phyloP scores from a whole-genome alignment of 2,329 filamentous ascomycete genomes.

The Passalora sequoiae region DNA sequence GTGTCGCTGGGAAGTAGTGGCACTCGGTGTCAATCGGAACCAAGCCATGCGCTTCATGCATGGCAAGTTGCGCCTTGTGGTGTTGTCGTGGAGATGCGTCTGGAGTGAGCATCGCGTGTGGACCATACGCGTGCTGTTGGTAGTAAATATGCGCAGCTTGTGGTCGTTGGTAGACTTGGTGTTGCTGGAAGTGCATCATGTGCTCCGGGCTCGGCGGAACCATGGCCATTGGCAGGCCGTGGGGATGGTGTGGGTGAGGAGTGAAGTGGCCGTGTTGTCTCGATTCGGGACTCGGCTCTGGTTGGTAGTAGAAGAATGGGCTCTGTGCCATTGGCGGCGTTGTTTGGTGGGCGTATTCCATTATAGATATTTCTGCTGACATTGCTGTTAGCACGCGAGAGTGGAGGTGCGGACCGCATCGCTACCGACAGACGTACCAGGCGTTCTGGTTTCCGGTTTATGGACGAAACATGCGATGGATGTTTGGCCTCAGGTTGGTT shows the following conservation, averaged over 20 bases:
- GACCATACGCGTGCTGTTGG: conserved; percentile 46
- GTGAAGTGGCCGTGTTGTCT: conserved; percentile 73
- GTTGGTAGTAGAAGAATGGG: conserved; percentile 82
- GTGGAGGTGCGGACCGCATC: conserved; percentile 16
- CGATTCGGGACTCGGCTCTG: conserved; percentile 66
- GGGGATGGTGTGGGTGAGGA: conserved; percentile 43
- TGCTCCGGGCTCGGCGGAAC: conserved; percentile 44
- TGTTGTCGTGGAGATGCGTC: conserved; percentile 68
- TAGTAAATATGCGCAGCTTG: conserved; percentile 34
- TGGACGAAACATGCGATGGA: conserved; percentile 18
- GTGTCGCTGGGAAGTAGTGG: conserved; percentile 74
- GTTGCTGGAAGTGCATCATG: conserved; percentile 54
- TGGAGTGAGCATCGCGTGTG: conserved; percentile 64
- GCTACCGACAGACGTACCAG: conserved; percentile 18
- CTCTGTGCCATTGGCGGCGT: conserved; percentile 59
- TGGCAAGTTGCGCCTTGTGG: conserved; percentile 69
- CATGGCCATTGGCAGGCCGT: conserved; percentile 40
- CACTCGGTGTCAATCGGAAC: conserved; percentile 67
- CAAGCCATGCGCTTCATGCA: conserved; percentile 37
- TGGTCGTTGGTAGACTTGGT: conserved; percentile 38
- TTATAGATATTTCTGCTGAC: conserved; percentile 22
- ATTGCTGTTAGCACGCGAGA: conserved; percentile 18
- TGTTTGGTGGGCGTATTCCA: conserved; percentile 41
- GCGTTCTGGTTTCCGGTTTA: conserved; percentile 8
- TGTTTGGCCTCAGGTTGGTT: conserved; percentile 12